These are phyloP conservation scores for Hydrangea macrophylla DNA, from an alignment of 148 eudicot genomes.

Conservation along the genomic window DNA sequence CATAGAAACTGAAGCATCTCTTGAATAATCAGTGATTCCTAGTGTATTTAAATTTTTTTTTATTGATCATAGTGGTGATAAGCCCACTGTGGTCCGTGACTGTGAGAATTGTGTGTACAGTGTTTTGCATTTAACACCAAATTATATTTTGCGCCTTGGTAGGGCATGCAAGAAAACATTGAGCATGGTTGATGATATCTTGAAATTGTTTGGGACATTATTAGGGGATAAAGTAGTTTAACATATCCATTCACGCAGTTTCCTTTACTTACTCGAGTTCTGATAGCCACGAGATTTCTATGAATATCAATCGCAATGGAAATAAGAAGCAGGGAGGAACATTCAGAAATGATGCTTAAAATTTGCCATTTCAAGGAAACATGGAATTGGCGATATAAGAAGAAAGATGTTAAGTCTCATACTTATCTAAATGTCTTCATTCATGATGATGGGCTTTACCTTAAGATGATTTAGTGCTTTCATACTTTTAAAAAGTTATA, in stretches of 20 bases:
- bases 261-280: constrained; percentile 73
- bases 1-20: background rate
- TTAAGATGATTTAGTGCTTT: too few species aligned
- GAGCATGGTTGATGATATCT: background rate
- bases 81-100: too few species aligned
- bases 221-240: background rate
- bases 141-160: background rate
- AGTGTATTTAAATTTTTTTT: too few species aligned
- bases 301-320: constrained; percentile 79
- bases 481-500: too few species aligned
- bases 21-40: background rate
- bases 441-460: too few species aligned
- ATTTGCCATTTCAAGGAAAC: too few species aligned
- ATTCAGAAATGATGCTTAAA: too few species aligned
- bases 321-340: constrained; percentile 79
- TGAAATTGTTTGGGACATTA: background rate
- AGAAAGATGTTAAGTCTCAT: too few species aligned
- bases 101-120: background rate
- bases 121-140: background rate
- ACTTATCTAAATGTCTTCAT: too few species aligned
- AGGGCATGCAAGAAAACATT: background rate
- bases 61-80: background rate
- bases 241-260: constrained; percentile 41
- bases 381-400: too few species aligned
- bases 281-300: constrained; percentile 78